These are phyloP conservation scores for Alternaria hordeiaustralica DNA, from an alignment of 2,329 filamentous ascomycete genomes.

Conservation along the genomic window DNA sequence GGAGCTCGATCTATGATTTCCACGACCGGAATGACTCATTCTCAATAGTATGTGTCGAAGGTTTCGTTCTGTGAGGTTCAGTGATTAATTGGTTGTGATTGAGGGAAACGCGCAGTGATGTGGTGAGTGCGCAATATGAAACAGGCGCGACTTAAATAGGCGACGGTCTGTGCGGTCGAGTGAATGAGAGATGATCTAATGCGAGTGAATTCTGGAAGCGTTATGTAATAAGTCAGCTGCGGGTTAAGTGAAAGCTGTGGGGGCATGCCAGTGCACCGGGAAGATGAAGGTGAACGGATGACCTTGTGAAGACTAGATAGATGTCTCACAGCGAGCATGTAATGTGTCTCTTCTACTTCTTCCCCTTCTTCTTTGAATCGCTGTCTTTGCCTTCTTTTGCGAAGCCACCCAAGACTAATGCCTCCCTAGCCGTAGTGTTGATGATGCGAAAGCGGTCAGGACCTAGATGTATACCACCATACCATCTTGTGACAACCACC, in stretches of 20 bases:
- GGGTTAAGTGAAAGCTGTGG: background rate
- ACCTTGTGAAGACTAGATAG: background rate
- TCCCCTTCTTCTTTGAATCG: constrained; percentile 41
- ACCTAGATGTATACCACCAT: constrained; percentile 87
- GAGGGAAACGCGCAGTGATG: background rate
- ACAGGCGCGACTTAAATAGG: background rate
- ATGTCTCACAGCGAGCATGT: background rate
- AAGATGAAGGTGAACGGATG: background rate
- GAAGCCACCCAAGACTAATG: constrained; percentile 77
- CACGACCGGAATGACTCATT: background rate
- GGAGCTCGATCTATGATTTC: background rate
- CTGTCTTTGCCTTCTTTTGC: constrained; percentile 59
- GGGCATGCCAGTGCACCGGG: background rate
- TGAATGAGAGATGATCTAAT: background rate
- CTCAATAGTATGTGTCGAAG: background rate
- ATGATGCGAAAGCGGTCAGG: constrained; percentile 91
- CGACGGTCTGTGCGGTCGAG: background rate
- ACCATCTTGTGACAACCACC: constrained; percentile 95
- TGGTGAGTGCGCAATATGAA: background rate
- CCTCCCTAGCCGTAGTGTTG: constrained; percentile 84
- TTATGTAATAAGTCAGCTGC: background rate
- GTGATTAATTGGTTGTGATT: background rate
- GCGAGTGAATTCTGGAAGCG: background rate
- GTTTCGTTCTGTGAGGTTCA: background rate
- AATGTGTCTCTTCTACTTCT: constrained; percentile 26